Evolutionary conservation across 495 filamentous ascomycete genomes (phyloP).

Genomic region (Tricharina praecox): DNA sequence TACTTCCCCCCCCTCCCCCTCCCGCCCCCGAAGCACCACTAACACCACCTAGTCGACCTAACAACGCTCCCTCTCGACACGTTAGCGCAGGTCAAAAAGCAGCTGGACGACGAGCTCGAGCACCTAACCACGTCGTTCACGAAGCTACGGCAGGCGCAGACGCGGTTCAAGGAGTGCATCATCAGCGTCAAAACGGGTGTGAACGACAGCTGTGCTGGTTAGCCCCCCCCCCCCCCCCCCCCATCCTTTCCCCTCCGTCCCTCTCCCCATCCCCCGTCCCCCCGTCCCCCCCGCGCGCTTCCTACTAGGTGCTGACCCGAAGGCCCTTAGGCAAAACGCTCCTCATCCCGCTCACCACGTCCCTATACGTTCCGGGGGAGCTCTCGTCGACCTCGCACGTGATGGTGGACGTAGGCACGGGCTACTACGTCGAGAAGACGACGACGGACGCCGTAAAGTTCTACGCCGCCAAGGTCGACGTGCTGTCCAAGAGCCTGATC

Average conservation of each 20-base stretch:
- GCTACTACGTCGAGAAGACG: conserved; percentile 91
- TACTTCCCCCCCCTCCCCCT: not conserved
- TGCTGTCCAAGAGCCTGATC: conserved; percentile 56
- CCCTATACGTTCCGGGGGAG: conserved; percentile 77
- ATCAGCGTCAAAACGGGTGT: conserved; percentile 48
- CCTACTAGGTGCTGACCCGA: no score
- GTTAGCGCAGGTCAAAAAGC: conserved; percentile 56
- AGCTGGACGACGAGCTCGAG: conserved; percentile 85
- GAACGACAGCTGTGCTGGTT: conserved; percentile 17
- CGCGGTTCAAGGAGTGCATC: conserved; percentile 82
- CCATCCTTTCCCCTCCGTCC: not conserved
- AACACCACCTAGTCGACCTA: conserved; percentile 40
- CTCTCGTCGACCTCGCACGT: conserved; percentile 63
- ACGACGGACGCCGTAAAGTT: conserved; percentile 63
- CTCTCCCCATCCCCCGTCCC: conserved; percentile 5
- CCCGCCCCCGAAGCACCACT: not conserved
- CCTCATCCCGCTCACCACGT: conserved; percentile 79
- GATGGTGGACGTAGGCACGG: conserved; percentile 88
- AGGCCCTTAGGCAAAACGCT: conserved; percentile 40
- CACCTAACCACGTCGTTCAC: conserved; percentile 78
- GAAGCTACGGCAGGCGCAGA: conserved; percentile 73
- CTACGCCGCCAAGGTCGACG: conserved; percentile 70
- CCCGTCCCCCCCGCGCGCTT: conserved; percentile 6
- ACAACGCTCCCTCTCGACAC: conserved; percentile 36
- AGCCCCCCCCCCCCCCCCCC: conserved; percentile 4